Conservation (phyloP, 495 filamentous ascomycete genomes). For the Alectoria sarmentosa region DNA sequence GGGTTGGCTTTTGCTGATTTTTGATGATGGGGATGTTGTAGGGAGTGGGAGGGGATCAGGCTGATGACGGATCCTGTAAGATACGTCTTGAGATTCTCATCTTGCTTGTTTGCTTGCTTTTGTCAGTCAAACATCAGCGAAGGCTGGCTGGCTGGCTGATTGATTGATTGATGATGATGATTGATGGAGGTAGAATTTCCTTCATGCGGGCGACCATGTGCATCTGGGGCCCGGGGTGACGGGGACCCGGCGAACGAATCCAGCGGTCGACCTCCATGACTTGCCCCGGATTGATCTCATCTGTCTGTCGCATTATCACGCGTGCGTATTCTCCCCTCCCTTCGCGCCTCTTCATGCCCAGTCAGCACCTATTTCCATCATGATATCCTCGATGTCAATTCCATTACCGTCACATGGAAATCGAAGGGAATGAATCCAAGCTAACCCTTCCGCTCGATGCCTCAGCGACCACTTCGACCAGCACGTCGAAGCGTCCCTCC, state of each 20-base stretch:
- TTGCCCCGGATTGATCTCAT: conserved; percentile 55
- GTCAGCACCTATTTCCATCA: neutral
- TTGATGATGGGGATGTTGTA: neutral
- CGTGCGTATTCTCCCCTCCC: conserved; percentile 26
- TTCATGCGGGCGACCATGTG: conserved; percentile 61
- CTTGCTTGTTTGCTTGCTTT: no score
- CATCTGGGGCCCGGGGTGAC: conserved; percentile 55
- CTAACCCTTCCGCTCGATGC: neutral
- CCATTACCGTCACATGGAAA: no score
- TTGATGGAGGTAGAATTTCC: no score
- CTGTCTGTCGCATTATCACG: conserved; percentile 61
- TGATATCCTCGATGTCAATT: no score
- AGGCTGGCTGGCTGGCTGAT: no score
- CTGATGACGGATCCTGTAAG: conserved; percentile 55
- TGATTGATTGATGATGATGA: no score
- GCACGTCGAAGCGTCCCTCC: conserved; percentile 50
- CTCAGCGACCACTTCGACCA: conserved; percentile 56
- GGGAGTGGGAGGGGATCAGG: conserved; percentile 25
- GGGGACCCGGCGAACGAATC: conserved; percentile 46
- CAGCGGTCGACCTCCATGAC: conserved; percentile 53
- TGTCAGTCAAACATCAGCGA: no score
- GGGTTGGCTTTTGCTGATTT: neutral
- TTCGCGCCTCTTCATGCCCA: neutral
- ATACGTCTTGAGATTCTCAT: no score
- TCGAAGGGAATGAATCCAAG: no score